Evolutionary conservation across 208 protist species (phyloP).

Genomic region (Trypanosoma rangeli): DNA sequence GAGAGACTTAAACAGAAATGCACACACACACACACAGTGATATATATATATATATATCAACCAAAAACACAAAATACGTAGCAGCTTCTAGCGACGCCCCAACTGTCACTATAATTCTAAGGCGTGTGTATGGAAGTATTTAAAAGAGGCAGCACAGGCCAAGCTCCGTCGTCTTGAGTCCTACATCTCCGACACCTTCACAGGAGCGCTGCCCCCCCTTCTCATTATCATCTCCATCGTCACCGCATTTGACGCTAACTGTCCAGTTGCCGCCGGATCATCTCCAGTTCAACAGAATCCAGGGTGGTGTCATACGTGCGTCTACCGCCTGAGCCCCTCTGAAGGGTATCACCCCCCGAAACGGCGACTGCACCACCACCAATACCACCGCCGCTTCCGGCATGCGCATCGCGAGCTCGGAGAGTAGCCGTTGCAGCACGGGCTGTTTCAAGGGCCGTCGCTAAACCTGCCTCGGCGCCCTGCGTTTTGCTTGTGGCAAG

Average conservation of each 20-base stretch:
- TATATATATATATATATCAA: not conserved
- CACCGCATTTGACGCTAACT: slow-evolving; percentile 1
- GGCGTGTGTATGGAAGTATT: not conserved
- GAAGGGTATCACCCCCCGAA: not conserved
- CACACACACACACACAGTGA: not conserved
- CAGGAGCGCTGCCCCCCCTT: not conserved
- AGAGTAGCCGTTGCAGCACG: not conserved
- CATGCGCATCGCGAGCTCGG: not conserved
- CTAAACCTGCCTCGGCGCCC: not conserved
- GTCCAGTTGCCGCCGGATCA: slow-evolving; percentile 48
- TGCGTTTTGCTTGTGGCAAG: slow-evolving; percentile 34
- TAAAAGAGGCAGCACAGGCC: not conserved
- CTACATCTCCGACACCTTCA: not conserved
- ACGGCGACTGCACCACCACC: not conserved
- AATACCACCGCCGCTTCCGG: not conserved
- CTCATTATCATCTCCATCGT: not conserved
- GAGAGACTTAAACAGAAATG: not conserved
- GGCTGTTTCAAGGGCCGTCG: not conserved
- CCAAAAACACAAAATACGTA: not conserved
- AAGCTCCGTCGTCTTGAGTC: not conserved
- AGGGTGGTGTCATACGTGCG: not conserved
- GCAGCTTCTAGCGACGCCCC: not conserved
- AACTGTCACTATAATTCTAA: not conserved
- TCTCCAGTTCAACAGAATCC: slow-evolving; percentile 63
- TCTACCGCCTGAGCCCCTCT: not conserved